Base-by-base conservation (phyloP, 257 asterid genomes). In the Primulina huaijiensis region DNA sequence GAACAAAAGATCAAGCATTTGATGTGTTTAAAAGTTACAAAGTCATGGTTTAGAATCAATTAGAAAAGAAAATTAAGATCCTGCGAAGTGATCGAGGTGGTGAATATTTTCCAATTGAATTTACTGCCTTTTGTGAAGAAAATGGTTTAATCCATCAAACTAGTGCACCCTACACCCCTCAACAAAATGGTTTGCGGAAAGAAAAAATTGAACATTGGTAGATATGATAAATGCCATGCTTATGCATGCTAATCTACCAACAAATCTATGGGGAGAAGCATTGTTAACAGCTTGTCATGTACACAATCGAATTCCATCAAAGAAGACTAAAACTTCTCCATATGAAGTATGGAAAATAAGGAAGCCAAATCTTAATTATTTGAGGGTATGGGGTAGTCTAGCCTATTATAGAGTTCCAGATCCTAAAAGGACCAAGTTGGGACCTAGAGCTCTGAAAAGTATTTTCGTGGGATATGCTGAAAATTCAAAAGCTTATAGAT, bases 401-500 rank as follows among this genome's bases (percentile, higher is more conserved):
- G 11, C 11, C 43, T 35, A 7, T 8, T 40, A 70, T 67, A 67
- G 33, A 60, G 30, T 27, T 53, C 5, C 31, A 10, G 43, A 70
- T 6, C 19, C 59, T 33, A 69, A 38, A 52, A n/a, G n/a, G 19
- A 52, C 27, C 6, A 67, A 67, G 12, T 25, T 40, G 5, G 59
- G 66, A 46, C 72, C 10, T 6, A 59, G 25, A 10, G 62, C 34
- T n/a, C 19, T 25, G 0, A 67, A 37, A 74, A n/a, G 64, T 40
- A 10, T 43, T 1, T 74, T 74, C 46, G 73, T 46, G 3, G 77
- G 77, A 4, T 74, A 74, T 74, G 68, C 31, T 9, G 23, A 66
- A 40, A 43, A 74, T 34, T 66, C 64, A 0, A 74, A 60, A 34
- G 64, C 57, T 0, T 74, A 74, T 43, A 43, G 69, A 33, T 1